phyloP scores from a whole-genome alignment of 2,329 filamentous ascomycete species.

The Fusarium anguioides region DNA sequence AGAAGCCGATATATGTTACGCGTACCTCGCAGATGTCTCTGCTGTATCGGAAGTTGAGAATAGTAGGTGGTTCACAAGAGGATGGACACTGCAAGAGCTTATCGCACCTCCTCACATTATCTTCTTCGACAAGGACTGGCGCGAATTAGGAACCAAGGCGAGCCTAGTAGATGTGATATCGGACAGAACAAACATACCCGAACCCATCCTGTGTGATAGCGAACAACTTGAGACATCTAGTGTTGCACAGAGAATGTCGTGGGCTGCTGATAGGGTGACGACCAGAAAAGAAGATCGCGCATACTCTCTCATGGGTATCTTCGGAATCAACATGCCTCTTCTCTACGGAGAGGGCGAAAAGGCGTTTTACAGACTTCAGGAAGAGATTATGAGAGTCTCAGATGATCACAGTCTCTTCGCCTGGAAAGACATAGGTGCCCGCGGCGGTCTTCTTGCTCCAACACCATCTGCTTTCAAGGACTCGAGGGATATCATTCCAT shows the following conservation, averaged over 20 bases:
- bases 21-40: slow-evolving; percentile 19
- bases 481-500: background rate
- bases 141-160: background rate
- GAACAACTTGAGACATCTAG: background rate
- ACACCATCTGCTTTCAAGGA: background rate
- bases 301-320: slow-evolving; percentile 11
- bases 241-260: slow-evolving; percentile 16
- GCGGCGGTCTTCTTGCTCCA: background rate
- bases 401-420: slow-evolving; percentile 12
- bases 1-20: slow-evolving; percentile 18
- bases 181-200: background rate
- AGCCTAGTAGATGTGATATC: background rate
- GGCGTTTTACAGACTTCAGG: slow-evolving; percentile 9
- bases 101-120: background rate
- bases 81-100: slow-evolving; percentile 15
- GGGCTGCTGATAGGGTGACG: slow-evolving; percentile 1
- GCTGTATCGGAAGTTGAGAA: rapidly evolving
- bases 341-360: slow-evolving; percentile 4
- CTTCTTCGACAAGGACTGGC: slow-evolving; percentile 11
- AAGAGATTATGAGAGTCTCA: slow-evolving; percentile 7
- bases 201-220: background rate
- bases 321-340: slow-evolving; percentile 4
- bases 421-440: background rate
- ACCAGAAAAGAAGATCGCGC: slow-evolving; percentile 5
- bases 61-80: slow-evolving; percentile 23